Conservation (phyloP, 139 green algal species). For the Raphidocelis subcapitata region DNA sequence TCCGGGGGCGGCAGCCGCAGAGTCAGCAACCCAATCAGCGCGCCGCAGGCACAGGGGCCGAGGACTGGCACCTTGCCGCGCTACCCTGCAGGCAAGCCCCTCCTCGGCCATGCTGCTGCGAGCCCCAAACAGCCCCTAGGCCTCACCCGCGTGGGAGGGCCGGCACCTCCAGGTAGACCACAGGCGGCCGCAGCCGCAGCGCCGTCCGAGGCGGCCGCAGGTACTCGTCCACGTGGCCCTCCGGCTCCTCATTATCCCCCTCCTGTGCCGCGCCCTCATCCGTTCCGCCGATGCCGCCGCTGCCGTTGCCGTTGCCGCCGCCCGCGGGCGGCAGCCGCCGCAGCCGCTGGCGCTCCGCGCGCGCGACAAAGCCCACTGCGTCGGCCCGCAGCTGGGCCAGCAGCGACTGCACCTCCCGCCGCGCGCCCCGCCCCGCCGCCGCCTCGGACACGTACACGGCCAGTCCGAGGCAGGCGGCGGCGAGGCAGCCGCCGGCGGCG, state of each 20-base stretch:
- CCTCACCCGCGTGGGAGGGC: constrained; percentile 48
- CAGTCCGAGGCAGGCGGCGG: constrained; percentile 38
- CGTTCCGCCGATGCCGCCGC: not conserved
- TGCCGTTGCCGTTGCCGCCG: not conserved
- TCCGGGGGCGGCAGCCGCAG: too few relatives aligned
- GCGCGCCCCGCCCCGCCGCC: constrained; percentile 10
- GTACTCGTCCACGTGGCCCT: constrained; percentile 41
- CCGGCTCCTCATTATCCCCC: not conserved
- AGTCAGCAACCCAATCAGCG: too few relatives aligned
- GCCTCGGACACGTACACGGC: constrained; percentile 53
- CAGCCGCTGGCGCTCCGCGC: not conserved
- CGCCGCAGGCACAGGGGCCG: too few relatives aligned
- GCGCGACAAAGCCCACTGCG: not conserved
- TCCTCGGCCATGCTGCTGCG: too few relatives aligned
- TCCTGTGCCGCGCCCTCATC: constrained; percentile 15
- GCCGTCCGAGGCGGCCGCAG: constrained; percentile 40
- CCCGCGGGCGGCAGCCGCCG: not conserved
- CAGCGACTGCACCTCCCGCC: constrained; percentile 6
- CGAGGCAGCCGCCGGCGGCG: constrained; percentile 48
- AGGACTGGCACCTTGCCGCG: too few relatives aligned
- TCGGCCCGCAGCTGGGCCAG: constrained; percentile 1
- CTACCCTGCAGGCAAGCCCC: too few relatives aligned
- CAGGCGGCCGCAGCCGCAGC: constrained; percentile 26
- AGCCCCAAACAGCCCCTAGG: too few relatives aligned
- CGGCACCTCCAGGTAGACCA: constrained; percentile 54